Base-by-base conservation (phyloP, 768 basidiomycete species). In the Russula virescens region DNA sequence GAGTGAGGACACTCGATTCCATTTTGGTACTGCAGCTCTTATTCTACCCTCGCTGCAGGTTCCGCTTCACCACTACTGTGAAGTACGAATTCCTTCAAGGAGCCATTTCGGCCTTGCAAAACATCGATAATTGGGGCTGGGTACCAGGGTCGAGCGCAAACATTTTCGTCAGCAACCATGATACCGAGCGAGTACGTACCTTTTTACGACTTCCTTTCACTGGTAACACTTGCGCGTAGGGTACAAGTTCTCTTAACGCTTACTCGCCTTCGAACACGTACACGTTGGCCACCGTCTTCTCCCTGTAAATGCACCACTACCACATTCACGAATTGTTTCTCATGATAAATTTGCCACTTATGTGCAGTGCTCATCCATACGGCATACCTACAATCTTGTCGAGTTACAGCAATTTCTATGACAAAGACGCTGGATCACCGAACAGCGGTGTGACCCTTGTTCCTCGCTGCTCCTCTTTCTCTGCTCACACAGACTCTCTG, bases 261-360 rank as follows among this genome's bases (percentile, higher is more conserved):
- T 81, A 83, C 63, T 87, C 86, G 0, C 77, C 85, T 1, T 81
- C 80, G n/a, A 87, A 88, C 70, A 80, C 83, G 0, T 88, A 87
- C 69, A 77, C 79, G 18, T 76, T 79, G 3, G 85, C 84, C 0
- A 79, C 75, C 14, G 78, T 88, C 31, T 87, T 86, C 73, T 85
- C 84, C 0, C 78, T 88, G 69, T 72, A 51, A 21, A 5, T 7
- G 14, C 46, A 3, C 0, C 35, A 21, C 31, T 5, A 5, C 38
- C 38, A 38, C 16, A n/a, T 9, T 26, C 23, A 56, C 28, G 8
- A 25, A 26, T 8, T 2, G 19, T 31, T 40, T 8, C 40, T 35
- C 31, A 47, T 6, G n/a, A 46, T 9, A 1, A 13, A 31, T 28
- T 35, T 26, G 43, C 42, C 9, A 21, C 23, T 8, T 23, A 0